Base-by-base conservation (phyloP, 257 asterid species). In the Capsicum rhomboideum region DNA sequence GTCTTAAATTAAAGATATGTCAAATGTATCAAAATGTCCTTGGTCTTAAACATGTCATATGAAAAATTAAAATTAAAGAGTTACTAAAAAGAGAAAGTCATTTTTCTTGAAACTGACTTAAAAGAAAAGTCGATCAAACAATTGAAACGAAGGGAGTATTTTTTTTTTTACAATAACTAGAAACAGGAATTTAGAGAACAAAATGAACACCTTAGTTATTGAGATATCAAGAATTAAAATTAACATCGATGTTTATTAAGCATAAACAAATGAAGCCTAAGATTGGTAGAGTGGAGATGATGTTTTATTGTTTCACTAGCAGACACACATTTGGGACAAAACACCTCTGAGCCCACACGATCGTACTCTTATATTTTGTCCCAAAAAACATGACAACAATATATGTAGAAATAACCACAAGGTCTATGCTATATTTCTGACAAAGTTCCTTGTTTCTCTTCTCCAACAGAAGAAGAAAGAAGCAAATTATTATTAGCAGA, bases 371-470 rank as follows among this genome's bases (percentile, higher is more conserved):
- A 26, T 63, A 12, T 28, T 17, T 8, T 67, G 23, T 23, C 12
- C 75, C 50, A 17, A 3, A 34, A 75, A 23, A 75, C 58, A 49
- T 17, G 11, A 23, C 80, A 75, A 75, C 80, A n/a, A n/a, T n/a
- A 75, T 26, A 23, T 49, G 80, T 23, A 7, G 80, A 23, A 13
- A 23, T 26, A 74, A 49, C 37, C 75, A 64, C 37, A 34, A 37
- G 68, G 40, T 42, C 9, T 71, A 34, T 34, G 49, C 78, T 77
- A 91, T 58, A 87, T 78, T 4, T 88, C 87, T 1, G 85, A 88
- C 89, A 53, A 78, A 5, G 78, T 83, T 31, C 63, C 87, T 52
- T 85, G 83, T 1, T 68, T 87, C 66, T 78, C 89, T 23, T 84
- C 93, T 68, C 52, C 89, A 37, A 72, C 74, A 8, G 84, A 59